These are phyloP conservation scores for Auxenochlorella protothecoides DNA, from an alignment of 139 green algal species.

Conservation along the genomic window DNA sequence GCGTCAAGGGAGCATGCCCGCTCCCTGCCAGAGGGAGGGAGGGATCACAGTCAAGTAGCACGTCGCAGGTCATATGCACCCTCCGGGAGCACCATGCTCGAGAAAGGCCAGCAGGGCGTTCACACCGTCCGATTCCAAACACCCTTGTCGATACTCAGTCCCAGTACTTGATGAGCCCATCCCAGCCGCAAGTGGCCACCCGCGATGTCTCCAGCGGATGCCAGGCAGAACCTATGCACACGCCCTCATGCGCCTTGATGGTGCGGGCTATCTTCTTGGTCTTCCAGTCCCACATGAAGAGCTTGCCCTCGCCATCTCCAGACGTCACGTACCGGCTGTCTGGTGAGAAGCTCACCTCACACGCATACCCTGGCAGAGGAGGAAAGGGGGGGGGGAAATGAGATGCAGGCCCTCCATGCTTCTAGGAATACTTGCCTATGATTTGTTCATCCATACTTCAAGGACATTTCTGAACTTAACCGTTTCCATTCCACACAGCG, in stretches of 20 bases:
- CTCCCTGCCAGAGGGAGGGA: too few species aligned
- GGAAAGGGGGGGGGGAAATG: not conserved
- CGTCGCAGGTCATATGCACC: too few species aligned
- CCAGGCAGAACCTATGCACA: conserved; percentile 87
- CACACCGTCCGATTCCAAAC: too few species aligned
- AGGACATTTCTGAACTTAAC: too few species aligned
- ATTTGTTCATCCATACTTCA: too few species aligned
- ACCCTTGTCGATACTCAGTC: conserved; percentile 32
- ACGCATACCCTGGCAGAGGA: conserved; percentile 22
- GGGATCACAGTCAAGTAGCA: too few species aligned
- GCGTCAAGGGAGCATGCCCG: too few species aligned
- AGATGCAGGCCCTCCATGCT: too few species aligned
- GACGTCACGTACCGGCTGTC: conserved; percentile 76
- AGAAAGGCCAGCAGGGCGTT: too few species aligned
- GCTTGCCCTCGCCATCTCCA: conserved; percentile 82
- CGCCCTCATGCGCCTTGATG: conserved; percentile 74
- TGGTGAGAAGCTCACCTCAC: conserved; percentile 51
- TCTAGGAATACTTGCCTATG: too few species aligned
- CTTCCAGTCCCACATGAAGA: conserved; percentile 97
- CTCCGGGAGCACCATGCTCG: too few species aligned
- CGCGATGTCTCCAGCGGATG: conserved; percentile 73
- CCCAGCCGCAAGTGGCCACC: conserved; percentile 92
- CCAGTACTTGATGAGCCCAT: conserved; percentile 86
- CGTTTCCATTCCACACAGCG: too few species aligned
- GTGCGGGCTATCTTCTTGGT: conserved; percentile 43